These are phyloP conservation scores for Aspergillus sclerotiicarbonarius DNA, from an alignment of 495 filamentous ascomycete genomes.

Conservation along the genomic window DNA sequence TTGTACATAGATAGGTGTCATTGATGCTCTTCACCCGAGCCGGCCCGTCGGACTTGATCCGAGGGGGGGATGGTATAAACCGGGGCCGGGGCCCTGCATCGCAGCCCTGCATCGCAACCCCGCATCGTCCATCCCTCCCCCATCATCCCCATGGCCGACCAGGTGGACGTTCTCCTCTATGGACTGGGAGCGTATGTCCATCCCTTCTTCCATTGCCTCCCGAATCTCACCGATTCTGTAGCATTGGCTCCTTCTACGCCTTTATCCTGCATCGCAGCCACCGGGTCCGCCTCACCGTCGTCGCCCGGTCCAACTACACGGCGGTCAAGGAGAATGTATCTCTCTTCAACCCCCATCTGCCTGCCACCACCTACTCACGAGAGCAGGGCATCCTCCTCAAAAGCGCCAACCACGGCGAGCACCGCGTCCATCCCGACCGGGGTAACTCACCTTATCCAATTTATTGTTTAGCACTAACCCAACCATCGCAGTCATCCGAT, in stretches of 20 bases:
- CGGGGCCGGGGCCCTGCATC: too few relatives aligned
- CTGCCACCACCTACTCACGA: not conserved
- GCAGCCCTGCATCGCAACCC: not conserved
- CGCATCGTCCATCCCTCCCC: not conserved
- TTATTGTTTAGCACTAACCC: not conserved
- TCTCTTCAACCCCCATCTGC: not conserved
- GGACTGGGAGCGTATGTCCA: constrained; percentile 11
- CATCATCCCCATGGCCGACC: constrained; percentile 4
- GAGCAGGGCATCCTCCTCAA: constrained; percentile 42
- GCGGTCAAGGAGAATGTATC: constrained; percentile 41
- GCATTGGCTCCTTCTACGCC: constrained; percentile 48
- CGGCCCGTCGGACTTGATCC: too few relatives aligned
- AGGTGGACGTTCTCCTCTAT: constrained; percentile 8
- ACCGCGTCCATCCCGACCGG: constrained; percentile 38
- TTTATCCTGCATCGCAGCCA: constrained; percentile 43
- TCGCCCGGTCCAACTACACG: constrained; percentile 54
- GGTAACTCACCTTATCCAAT: constrained; percentile 22
- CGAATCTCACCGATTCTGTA: constrained; percentile 9
- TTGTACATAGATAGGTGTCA: not conserved
- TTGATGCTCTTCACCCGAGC: too few relatives aligned
- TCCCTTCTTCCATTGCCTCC: not conserved
- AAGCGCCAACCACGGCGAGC: constrained; percentile 47
- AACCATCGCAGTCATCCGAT: constrained; percentile 35
- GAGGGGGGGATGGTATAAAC: too few relatives aligned
- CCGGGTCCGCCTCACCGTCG: constrained; percentile 45